Percentiles rank a stretch among this genome's conserved stretches.
These are phyloP conservation scores for Erythrophleum ivorense DNA, from an alignment of 331 rosid genomes.

Conservation along the genomic window DNA sequence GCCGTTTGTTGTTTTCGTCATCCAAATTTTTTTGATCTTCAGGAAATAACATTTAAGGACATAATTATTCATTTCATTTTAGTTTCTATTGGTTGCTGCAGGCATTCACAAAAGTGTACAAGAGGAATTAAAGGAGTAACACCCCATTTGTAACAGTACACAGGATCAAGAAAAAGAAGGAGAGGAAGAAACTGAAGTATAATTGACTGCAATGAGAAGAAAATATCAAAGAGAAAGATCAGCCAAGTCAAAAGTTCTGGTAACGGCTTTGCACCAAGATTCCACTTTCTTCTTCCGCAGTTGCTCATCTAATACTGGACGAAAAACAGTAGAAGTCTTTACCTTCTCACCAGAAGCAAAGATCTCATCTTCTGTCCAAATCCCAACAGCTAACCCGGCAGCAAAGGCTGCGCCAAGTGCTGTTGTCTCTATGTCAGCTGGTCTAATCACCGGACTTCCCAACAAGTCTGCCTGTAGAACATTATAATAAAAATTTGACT, in stretches of 20 bases:
- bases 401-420: conserved; percentile 98
- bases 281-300: conserved; percentile 78
- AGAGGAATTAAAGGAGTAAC: not conserved
- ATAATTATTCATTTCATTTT: conserved; percentile 18
- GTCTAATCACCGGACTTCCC: conserved; percentile 79
- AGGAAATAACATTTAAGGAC: not conserved
- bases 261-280: conserved; percentile 86
- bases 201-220: not conserved
- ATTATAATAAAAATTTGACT: conserved; percentile 5
- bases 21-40: not conserved
- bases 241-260: conserved; percentile 84
- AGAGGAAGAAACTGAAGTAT: not conserved
- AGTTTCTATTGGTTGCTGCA: not conserved
- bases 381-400: conserved; percentile 85
- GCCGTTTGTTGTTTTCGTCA: not conserved
- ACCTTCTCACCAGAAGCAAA: conserved; percentile 56
- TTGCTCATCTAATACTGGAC: conserved; percentile 53
- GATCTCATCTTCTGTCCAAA: conserved; percentile 74
- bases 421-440: conserved; percentile 88
- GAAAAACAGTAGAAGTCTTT: conserved; percentile 56
- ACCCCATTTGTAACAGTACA: not conserved
- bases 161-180: not conserved
- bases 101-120: not conserved
- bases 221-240: conserved; percentile 71
- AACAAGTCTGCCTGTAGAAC: conserved; percentile 76